Percentiles rank a stretch among this genome's conserved stretches.
These are phyloP conservation scores for Xylaria sp. DNA, from an alignment of 2,329 filamentous ascomycete genomes.

Conservation along the genomic window DNA sequence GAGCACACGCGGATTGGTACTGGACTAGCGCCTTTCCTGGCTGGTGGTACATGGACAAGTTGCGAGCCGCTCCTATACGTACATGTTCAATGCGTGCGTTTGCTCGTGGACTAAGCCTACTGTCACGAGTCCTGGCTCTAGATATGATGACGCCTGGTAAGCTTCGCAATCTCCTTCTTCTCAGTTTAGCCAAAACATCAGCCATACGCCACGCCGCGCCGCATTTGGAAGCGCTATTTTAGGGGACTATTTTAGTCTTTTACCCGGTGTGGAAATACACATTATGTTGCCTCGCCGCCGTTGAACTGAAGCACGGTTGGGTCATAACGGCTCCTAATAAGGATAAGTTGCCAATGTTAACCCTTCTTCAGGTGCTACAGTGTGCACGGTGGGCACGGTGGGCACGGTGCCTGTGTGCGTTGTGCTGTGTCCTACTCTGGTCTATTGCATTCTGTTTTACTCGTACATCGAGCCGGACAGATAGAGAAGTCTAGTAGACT, in stretches of 20 bases:
- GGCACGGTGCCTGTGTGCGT: conserved; percentile 11
- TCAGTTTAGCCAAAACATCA: conserved; percentile 24
- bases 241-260: conserved; percentile 25
- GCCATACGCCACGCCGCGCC: conserved; percentile 30
- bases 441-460: not conserved
- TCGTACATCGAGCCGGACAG: not conserved
- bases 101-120: not conserved
- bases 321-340: conserved; percentile 33
- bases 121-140: not conserved
- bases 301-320: conserved; percentile 25
- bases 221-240: conserved; percentile 23
- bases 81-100: not conserved
- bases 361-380: conserved; percentile 20
- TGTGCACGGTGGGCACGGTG: conserved; percentile 22
- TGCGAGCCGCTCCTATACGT: not conserved
- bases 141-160: conserved; percentile 10
- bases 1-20: not conserved
- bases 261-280: conserved; percentile 27
- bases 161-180: conserved; percentile 29
- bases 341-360: conserved; percentile 7
- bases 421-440: not conserved
- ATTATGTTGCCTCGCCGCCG: conserved; percentile 17
- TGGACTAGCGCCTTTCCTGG: not conserved
- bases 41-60: not conserved
- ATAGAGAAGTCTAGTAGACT: not conserved